Conservation (phyloP, 176 grass and related monocot genomes). For the Hyparrhenia diplandra region DNA sequence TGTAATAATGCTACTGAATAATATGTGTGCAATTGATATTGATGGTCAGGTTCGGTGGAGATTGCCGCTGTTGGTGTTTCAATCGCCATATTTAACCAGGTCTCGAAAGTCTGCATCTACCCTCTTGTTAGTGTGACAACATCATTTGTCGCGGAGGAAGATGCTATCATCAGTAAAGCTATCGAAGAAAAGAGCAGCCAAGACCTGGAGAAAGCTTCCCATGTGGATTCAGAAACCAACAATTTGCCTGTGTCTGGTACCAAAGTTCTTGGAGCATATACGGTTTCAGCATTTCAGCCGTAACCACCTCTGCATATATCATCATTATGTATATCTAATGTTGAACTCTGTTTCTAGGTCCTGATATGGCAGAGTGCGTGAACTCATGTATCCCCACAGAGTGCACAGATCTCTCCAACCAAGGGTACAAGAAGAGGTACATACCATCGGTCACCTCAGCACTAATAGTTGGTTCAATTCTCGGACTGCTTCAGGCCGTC, state of each 20-base stretch:
- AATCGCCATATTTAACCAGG: conserved; percentile 96
- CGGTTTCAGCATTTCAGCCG: background rate
- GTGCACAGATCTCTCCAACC: conserved; percentile 31
- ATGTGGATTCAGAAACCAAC: conserved; percentile 26
- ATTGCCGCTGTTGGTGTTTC: conserved; percentile 91
- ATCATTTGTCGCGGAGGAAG: conserved; percentile 97
- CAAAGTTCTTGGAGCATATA: conserved; percentile 2
- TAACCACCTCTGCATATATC: background rate
- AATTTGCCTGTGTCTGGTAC: conserved; percentile 34
- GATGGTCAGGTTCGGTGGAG: conserved; percentile 64
- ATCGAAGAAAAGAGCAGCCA: conserved; percentile 45
- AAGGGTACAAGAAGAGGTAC: conserved; percentile 58
- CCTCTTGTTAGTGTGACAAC: conserved; percentile 95
- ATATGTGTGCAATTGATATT: background rate
- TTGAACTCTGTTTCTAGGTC: conserved; percentile 39
- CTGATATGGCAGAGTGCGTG: conserved; percentile 36
- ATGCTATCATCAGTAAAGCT: conserved; percentile 71
- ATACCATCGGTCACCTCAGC: conserved; percentile 95
- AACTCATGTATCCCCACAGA: conserved; percentile 31
- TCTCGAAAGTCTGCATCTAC: conserved; percentile 94
- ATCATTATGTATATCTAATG: background rate
- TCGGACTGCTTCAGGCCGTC: conserved; percentile 79
- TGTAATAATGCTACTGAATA: background rate
- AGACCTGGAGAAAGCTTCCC: conserved; percentile 67
- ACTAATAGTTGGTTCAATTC: conserved; percentile 70